These are phyloP conservation scores for Scleroderma bovista DNA, from an alignment of 768 basidiomycete species.

Conservation along the genomic window DNA sequence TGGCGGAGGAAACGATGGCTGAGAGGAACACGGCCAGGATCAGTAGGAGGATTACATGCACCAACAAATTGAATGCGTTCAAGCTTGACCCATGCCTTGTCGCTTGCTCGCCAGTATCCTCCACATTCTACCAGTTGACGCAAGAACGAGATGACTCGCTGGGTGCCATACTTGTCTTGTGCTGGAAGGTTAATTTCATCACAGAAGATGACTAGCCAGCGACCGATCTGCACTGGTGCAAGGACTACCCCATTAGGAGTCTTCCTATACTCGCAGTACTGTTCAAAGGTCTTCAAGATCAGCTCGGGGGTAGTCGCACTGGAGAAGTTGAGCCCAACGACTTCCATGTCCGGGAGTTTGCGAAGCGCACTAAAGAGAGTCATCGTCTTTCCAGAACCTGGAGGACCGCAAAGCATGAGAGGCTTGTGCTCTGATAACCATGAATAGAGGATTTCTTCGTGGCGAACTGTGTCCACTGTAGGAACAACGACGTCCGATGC, in stretches of 20 bases:
- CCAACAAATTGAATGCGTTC: slow-evolving; percentile 99
- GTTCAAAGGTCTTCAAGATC: slow-evolving; percentile 98
- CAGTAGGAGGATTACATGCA: slow-evolving; percentile 98
- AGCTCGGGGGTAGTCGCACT: slow-evolving; percentile 98
- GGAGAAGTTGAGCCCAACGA: slow-evolving; percentile 98
- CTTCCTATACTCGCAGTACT: slow-evolving; percentile 98
- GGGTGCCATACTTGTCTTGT: slow-evolving; percentile 96
- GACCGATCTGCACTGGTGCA: slow-evolving; percentile 89
- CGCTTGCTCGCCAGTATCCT: slow-evolving; percentile 90
- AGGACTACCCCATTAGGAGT: slow-evolving; percentile 97
- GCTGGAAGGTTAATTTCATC: slow-evolving; percentile 99
- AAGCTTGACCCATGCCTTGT: slow-evolving; percentile 96
- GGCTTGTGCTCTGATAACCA: slow-evolving; percentile 99
- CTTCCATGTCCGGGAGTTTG: slow-evolving; percentile 97
- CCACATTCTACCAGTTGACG: slow-evolving; percentile 93
- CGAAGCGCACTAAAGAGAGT: slow-evolving; percentile 96
- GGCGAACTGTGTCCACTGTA: slow-evolving; percentile 96
- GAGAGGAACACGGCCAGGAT: slow-evolving; percentile 98
- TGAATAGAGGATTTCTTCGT: slow-evolving; percentile 97
- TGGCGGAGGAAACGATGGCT: slow-evolving; percentile 97
- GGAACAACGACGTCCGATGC: slow-evolving; percentile 97
- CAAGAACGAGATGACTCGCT: slow-evolving; percentile 97
- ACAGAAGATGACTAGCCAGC: slow-evolving; percentile 99
- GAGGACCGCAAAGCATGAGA: slow-evolving; percentile 95
- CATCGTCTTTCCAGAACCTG: slow-evolving; percentile 99